phyloP scores from a whole-genome alignment of 2,329 filamentous ascomycete genomes.

The Colletotrichum sidae region DNA sequence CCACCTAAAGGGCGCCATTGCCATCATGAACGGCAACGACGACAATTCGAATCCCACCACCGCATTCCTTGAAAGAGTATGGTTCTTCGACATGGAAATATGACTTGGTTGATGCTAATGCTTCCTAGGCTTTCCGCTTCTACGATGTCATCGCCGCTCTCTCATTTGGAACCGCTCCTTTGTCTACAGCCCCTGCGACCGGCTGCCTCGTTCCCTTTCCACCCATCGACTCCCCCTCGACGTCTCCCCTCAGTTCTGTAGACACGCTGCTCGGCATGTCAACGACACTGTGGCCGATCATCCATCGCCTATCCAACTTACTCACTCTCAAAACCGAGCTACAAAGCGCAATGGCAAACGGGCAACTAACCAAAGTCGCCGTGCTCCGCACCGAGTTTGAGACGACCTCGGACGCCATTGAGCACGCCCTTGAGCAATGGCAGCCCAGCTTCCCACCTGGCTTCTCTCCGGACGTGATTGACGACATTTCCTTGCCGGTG shows the following conservation, averaged over 20 bases:
- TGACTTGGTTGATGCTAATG: not conserved
- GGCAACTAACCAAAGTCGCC: constrained; percentile 57
- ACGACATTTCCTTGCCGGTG: constrained; percentile 35
- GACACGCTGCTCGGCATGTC: constrained; percentile 72
- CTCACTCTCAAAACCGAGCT: constrained; percentile 64
- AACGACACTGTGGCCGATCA: constrained; percentile 72
- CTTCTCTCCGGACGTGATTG: constrained; percentile 41
- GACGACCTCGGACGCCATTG: constrained; percentile 64
- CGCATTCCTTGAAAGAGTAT: constrained; percentile 69
- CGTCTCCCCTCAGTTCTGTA: constrained; percentile 63
- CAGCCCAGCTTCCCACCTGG: constrained; percentile 61
- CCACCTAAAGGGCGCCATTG: constrained; percentile 71
- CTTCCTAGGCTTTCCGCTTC: constrained; percentile 68
- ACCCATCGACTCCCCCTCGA: constrained; percentile 57
- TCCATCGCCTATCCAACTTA: constrained; percentile 69
- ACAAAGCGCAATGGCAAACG: constrained; percentile 55
- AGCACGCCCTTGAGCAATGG: constrained; percentile 67
- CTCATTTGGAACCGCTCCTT: constrained; percentile 68
- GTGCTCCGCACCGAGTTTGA: constrained; percentile 63
- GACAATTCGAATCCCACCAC: constrained; percentile 62
- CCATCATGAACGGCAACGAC: constrained; percentile 65
- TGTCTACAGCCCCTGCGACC: constrained; percentile 61
- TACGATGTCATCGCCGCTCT: constrained; percentile 74
- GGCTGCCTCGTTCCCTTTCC: constrained; percentile 60
- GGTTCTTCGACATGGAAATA: not conserved